These are phyloP conservation scores for Lindgomyces ingoldianus DNA, from an alignment of 495 filamentous ascomycete species.

Conservation along the genomic window DNA sequence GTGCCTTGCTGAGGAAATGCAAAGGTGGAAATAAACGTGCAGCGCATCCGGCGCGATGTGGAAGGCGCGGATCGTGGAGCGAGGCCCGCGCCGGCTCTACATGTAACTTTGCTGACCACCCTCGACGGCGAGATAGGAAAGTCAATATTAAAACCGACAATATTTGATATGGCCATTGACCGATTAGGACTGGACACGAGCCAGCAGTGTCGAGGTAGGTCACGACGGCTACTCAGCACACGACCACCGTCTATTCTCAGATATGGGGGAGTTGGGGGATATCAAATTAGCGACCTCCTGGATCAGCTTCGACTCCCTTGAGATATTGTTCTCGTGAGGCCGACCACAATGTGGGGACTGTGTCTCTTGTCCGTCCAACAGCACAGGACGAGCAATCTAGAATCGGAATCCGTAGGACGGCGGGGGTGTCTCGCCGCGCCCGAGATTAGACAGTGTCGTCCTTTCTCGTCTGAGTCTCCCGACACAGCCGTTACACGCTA, in stretches of 20 bases:
- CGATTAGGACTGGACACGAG: constrained; percentile 28
- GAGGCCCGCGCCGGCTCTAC: constrained; percentile 28
- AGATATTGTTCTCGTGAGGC: constrained; percentile 30
- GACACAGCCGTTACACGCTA: background rate
- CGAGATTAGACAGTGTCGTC: constrained; percentile 19
- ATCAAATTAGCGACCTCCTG: background rate
- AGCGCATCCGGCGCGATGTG: constrained; percentile 38
- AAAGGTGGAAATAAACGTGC: constrained; percentile 40
- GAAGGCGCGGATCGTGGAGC: constrained; percentile 26
- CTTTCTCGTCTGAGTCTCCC: background rate
- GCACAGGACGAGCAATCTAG: constrained; percentile 25
- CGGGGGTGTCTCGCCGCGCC: constrained; percentile 13
- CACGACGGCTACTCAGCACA: constrained; percentile 1
- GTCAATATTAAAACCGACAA: constrained; percentile 25
- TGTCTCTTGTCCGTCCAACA: constrained; percentile 31
- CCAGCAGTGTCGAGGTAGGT: background rate
- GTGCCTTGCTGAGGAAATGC: constrained; percentile 29
- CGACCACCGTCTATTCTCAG: constrained; percentile 21
- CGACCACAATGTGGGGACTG: constrained; percentile 29
- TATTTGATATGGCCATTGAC: constrained; percentile 14
- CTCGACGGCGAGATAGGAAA: constrained; percentile 29
- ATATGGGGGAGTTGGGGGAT: constrained; percentile 13
- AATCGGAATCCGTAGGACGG: constrained; percentile 32
- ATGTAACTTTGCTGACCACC: constrained; percentile 38
- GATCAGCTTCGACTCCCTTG: constrained; percentile 16